Evolutionary conservation across 805 yeast species (phyloP).

Genomic region (Candida cerambycidarum): DNA sequence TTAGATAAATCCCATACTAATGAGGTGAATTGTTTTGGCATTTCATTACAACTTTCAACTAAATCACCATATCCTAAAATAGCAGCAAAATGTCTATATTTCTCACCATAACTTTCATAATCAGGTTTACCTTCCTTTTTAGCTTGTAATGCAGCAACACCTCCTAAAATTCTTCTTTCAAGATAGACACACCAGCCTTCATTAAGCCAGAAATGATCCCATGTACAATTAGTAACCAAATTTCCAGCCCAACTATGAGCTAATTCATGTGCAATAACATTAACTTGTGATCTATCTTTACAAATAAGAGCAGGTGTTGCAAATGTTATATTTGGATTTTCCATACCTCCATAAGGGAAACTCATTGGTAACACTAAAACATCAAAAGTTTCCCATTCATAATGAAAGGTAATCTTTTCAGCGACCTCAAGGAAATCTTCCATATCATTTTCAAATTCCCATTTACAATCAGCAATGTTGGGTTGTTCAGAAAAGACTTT

Average conservation of each 20-base stretch:
- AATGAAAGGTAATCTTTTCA: slow-evolving; percentile 31
- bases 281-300: slow-evolving; percentile 34
- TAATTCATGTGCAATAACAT: slow-evolving; percentile 38
- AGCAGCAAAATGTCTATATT: slow-evolving; percentile 30
- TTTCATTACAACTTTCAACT: slow-evolving; percentile 22
- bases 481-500: slow-evolving; percentile 29
- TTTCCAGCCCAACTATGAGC: slow-evolving; percentile 42
- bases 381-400: slow-evolving; percentile 35
- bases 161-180: slow-evolving; percentile 34
- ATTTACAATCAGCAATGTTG: slow-evolving; percentile 27
- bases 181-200: slow-evolving; percentile 40
- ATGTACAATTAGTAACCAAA: slow-evolving; percentile 34
- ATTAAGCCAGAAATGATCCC: slow-evolving; percentile 41
- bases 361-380: slow-evolving; percentile 33
- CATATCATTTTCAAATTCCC: slow-evolving; percentile 38
- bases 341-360: slow-evolving; percentile 43
- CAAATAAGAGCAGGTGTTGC: slow-evolving; percentile 36
- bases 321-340: slow-evolving; percentile 35
- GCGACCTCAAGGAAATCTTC: slow-evolving; percentile 34
- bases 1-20: slow-evolving; percentile 24
- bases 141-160: slow-evolving; percentile 26
- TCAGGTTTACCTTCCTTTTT: slow-evolving; percentile 18
- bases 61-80: slow-evolving; percentile 34
- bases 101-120: slow-evolving; percentile 27
- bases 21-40: slow-evolving; percentile 22